Base-by-base conservation (phyloP, 2,329 filamentous ascomycete genomes). In the Pleurostoma richardsiae region DNA sequence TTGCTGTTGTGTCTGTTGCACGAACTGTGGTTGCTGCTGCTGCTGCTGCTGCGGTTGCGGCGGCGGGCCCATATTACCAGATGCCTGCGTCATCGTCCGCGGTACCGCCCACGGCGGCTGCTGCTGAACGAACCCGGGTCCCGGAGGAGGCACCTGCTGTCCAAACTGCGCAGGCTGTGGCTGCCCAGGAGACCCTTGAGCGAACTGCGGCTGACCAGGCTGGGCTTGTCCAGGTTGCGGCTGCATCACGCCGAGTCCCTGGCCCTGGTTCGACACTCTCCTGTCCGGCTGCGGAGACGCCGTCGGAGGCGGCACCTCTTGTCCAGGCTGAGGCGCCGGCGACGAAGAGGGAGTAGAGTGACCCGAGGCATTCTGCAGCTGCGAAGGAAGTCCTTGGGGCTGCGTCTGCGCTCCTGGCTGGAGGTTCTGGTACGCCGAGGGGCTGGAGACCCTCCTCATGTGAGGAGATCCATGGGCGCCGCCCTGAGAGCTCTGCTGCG, bases 301-400 rank as follows among this genome's bases (percentile, higher is more conserved):
- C 10, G 30, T 31, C 3, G 50, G 50, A 26, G 48, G 44, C n/a
- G 29, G 4, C 10, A 28, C n/a, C 19, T 49, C 45, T 39, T 52
- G 50, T 40, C 44, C 41, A 28, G 30, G 41, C 29, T 44, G 45
- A 1, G 42, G 47, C 26, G 48, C 48, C 3, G 50, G 50, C 11
- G 48, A 50, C 4, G 38, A 40, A 3, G 48, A 48, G 2, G 50
- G 50, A 8, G 48, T 50, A 7, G 45, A 36, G 31, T 50, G 48
- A 6, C 10, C 29, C 8, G 50, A 50, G 26, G 42, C 30, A n/a
- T 10, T 39, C 28, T 44, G 45, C 28, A 42, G 48, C 38, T 50
- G 49, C 33, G 33, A 8, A 8, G 8, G 8, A 36, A 10, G 40
- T 8, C 7, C 29, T 39, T 29, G 27, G n/a, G 26, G 11, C 27